Base-by-base conservation (phyloP, 2,329 filamentous ascomycete species). In the Colletotrichum acutatum region DNA sequence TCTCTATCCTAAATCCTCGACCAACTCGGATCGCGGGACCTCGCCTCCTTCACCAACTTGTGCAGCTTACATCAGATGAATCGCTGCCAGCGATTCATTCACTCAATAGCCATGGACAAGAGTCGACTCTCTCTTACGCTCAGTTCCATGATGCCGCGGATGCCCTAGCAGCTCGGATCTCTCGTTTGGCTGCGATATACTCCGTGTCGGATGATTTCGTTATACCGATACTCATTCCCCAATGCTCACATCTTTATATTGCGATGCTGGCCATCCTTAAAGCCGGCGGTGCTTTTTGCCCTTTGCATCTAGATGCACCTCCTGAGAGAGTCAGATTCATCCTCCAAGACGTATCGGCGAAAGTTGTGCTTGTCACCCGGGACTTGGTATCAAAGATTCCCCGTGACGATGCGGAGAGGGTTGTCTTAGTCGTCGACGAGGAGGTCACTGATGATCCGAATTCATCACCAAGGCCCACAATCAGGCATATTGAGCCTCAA, bases 281-380 rank as follows among this genome's bases (percentile, higher is more conserved):
- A 80, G 91, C 91, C 14, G 95, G 95, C 7, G 94, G 90, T 46
- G 94, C 94, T 0, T 98, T 98, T 77, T 98, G 95, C 76, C 95
- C 95, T 0, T 84, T 98, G 68, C 93, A 93, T 74, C 86, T 94
- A 61, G 95, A 97, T 81, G 90, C 92, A 0, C 95, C 95, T 0
- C 81, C 86, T 4, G 94, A 97, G 66, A 88, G 95, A 61, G 87
- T 97, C 56, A 89, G 87, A 63, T 98, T 97, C 79, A 95, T 98
- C 62, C 82, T 95, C 19, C 81, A 89, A n/a, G 95, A 98, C 85
- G 89, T 97, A 52, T 85, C 86, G 12, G 94, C 95, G 7, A 84
- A 83, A 8, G 79, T 97, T 0, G 83, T 97, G 32, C 82, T 98
- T 56, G 94, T 92, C 0, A 90, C 88, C 0, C 78, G 83, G 19